Conservation (phyloP, 2,329 filamentous ascomycete species). For the Penicillium thymicola region DNA sequence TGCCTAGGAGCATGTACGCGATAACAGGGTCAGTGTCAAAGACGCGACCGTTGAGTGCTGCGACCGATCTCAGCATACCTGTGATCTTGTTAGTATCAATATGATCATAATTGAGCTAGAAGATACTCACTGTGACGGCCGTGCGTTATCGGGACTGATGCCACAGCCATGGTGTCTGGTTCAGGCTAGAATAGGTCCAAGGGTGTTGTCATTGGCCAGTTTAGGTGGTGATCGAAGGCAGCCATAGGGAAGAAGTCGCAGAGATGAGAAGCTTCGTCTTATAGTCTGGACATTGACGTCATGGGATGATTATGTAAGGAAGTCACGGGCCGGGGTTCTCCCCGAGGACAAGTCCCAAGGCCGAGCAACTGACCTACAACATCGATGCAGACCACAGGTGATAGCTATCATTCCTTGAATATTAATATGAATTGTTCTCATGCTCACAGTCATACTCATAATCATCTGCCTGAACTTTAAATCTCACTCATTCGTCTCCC, state of each 20-base stretch:
- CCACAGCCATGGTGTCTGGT: background rate
- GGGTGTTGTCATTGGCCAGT: background rate
- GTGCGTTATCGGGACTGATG: constrained; percentile 4
- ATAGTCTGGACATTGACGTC: background rate
- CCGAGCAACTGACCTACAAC: background rate
- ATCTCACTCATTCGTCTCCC: background rate
- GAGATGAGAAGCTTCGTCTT: background rate
- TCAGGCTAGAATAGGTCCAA: background rate
- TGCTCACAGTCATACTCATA: background rate
- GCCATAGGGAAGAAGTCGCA: background rate
- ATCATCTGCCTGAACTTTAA: background rate
- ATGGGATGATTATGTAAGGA: background rate
- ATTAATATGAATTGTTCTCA: background rate
- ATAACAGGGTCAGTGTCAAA: constrained; percentile 23
- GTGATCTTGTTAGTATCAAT: constrained; percentile 1
- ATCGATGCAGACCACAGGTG: background rate
- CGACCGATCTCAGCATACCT: constrained; percentile 13
- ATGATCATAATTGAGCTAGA: background rate
- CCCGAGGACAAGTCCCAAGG: background rate
- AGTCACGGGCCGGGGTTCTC: background rate
- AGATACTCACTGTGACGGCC: constrained; percentile 1
- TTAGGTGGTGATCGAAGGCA: background rate
- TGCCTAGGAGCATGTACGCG: constrained; percentile 21
- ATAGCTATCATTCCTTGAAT: background rate
- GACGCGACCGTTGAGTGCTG: constrained; percentile 19